Percentiles rank a stretch among this genome's conserved stretches.
phyloP scores from a whole-genome alignment of 192 early-diverging fungal species.

The Rhizophagus sp. region DNA sequence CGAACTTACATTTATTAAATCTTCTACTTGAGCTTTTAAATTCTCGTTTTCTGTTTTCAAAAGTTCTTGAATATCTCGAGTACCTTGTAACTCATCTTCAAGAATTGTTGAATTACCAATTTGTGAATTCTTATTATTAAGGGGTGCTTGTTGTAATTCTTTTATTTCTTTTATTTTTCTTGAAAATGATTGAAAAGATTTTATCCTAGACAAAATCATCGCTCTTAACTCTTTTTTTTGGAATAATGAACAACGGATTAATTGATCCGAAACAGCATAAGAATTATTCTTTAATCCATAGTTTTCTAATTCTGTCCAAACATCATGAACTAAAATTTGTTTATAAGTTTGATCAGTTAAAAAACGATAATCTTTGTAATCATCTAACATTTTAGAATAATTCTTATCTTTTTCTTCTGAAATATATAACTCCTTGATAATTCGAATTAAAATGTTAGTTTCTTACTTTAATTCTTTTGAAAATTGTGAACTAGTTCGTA shows the following conservation, averaged over 20 bases:
- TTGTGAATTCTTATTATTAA: too few species aligned
- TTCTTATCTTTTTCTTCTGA: too few species aligned
- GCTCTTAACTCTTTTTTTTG: neutral
- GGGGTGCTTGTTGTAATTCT: neutral
- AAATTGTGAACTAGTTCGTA: too few species aligned
- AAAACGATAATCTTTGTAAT: neutral
- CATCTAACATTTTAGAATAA: too few species aligned
- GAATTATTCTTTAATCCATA: neutral
- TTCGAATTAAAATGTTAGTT: neutral
- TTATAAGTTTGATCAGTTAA: neutral
- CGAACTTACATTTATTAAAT: neutral
- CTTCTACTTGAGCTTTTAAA: too few species aligned
- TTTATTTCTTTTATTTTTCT: neutral
- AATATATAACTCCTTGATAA: too few species aligned
- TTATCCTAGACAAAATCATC: neutral
- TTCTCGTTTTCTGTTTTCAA: too few species aligned
- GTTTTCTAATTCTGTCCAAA: neutral
- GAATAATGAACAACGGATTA: neutral
- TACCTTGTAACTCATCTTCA: neutral
- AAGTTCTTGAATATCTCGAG: neutral
- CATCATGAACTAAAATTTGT: neutral
- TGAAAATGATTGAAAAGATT: neutral
- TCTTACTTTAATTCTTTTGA: too few species aligned
- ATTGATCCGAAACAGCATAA: neutral
- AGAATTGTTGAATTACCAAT: neutral